A percentile compares a stretch with the other conserved stretches of the same genome.
Conservation (phyloP, 2,329 filamentous ascomycete species). For the Monosporascus ibericus region DNA sequence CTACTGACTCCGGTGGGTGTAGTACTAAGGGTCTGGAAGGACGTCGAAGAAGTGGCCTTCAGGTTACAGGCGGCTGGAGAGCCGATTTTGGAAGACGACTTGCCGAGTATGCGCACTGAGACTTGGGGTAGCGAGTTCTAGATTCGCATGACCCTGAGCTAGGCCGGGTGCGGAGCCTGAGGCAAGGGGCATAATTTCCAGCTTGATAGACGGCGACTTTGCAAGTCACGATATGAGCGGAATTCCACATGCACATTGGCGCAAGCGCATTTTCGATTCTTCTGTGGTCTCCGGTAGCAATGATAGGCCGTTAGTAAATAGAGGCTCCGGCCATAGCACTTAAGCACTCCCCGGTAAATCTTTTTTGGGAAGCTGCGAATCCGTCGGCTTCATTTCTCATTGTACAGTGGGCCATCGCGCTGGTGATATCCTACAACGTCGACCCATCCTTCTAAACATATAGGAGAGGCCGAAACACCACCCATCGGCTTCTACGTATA, state of each 20-base stretch:
- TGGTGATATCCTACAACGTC: too few relatives aligned
- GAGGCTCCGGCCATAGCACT: too few relatives aligned
- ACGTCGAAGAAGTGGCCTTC: constrained; percentile 66
- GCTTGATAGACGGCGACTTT: too few relatives aligned
- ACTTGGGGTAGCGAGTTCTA: not conserved
- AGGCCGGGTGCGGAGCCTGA: not conserved
- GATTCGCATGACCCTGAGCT: not conserved
- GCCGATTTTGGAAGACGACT: constrained; percentile 48
- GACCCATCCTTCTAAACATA: not conserved
- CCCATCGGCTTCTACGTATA: not conserved
- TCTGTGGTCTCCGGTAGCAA: too few relatives aligned
- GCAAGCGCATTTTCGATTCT: too few relatives aligned
- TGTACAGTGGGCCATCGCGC: too few relatives aligned
- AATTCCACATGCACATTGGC: too few relatives aligned
- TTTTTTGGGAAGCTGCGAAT: too few relatives aligned
- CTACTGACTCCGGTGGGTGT: not conserved
- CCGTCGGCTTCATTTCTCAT: too few relatives aligned
- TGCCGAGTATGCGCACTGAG: constrained; percentile 18
- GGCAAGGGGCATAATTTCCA: not conserved
- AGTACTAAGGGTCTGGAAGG: constrained; percentile 74
- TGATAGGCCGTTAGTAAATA: too few relatives aligned
- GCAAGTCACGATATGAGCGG: too few relatives aligned
- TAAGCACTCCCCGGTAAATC: too few relatives aligned
- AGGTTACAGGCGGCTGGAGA: constrained; percentile 55
- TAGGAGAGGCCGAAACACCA: not conserved